A percentile compares a stretch with the other conserved stretches of the same genome.
Conservation (phyloP, 192 early-diverging fungal species). For the Entomortierella chlamydospora region DNA sequence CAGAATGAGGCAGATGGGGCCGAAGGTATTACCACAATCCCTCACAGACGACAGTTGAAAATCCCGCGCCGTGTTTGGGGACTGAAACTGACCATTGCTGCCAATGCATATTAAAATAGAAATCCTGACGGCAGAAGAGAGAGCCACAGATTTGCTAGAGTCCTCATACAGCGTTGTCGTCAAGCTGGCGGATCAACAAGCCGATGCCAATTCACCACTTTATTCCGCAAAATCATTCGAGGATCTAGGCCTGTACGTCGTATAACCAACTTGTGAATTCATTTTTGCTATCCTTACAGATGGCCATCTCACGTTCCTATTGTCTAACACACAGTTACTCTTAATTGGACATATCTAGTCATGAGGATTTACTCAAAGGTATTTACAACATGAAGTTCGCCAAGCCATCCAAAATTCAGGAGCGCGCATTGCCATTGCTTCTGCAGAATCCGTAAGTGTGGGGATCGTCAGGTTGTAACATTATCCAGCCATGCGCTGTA, state of each 20-base stretch:
- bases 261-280: no score
- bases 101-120: constrained; percentile 10
- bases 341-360: constrained; percentile 51
- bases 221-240: constrained; percentile 86
- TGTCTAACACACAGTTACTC: neutral
- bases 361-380: constrained; percentile 87
- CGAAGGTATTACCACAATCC: constrained; percentile 4
- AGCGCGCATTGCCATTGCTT: constrained; percentile 90
- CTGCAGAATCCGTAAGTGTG: constrained; percentile 79
- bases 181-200: constrained; percentile 69
- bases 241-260: constrained; percentile 77
- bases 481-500: neutral
- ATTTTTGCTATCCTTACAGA: no score
- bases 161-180: constrained; percentile 64
- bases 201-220: constrained; percentile 79
- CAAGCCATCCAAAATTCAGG: constrained; percentile 96
- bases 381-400: constrained; percentile 95
- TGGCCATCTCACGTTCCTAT: neutral
- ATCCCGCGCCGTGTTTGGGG: no score
- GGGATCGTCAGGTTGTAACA: neutral
- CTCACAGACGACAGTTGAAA: no score
- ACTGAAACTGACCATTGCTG: no score
- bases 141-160: constrained; percentile 55
- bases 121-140: constrained; percentile 31
- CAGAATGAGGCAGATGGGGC: neutral